A percentile compares a stretch with the other conserved stretches of the same genome.
Evolutionary conservation across 148 eudicot genomes (phyloP).

Genomic region (Diospyros kaki): DNA sequence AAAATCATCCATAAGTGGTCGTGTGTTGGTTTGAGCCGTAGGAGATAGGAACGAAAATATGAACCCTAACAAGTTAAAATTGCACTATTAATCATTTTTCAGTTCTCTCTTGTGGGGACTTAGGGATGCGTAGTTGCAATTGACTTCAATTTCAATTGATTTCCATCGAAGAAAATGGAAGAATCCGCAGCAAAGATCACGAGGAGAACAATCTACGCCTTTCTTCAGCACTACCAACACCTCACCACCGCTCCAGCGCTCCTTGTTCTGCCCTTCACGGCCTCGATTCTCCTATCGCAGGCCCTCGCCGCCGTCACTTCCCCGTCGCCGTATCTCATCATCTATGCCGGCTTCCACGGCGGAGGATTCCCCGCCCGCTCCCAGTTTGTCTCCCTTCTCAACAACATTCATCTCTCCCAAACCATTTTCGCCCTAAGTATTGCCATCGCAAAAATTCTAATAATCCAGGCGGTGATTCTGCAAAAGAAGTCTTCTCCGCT

Average conservation of each 20-base stretch:
- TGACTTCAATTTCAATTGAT: background rate
- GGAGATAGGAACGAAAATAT: slow-evolving; percentile 12
- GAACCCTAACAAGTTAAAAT: slow-evolving; percentile 8
- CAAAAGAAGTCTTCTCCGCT: slow-evolving; percentile 3
- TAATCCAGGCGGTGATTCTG: slow-evolving; percentile 13
- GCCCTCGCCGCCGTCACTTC: slow-evolving; percentile 1
- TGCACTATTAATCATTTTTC: background rate
- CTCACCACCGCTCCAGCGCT: slow-evolving; percentile 19
- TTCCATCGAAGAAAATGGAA: slow-evolving; percentile 9
- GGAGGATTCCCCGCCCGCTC: background rate
- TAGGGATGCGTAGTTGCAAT: slow-evolving; percentile 9
- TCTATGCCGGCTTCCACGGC: background rate
- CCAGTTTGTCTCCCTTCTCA: slow-evolving; percentile 8
- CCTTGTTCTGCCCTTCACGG: slow-evolving; percentile 20
- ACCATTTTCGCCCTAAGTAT: slow-evolving; percentile 14
- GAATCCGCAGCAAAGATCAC: slow-evolving; percentile 8
- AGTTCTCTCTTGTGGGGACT: background rate
- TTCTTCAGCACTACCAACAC: slow-evolving; percentile 16
- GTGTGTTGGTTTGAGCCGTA: slow-evolving; percentile 12
- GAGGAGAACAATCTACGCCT: slow-evolving; percentile 21
- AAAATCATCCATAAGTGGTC: background rate
- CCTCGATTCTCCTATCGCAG: slow-evolving; percentile 24
- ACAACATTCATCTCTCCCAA: background rate
- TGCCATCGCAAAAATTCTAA: slow-evolving; percentile 9
- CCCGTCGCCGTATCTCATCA: background rate